Base-by-base conservation (phyloP, 169 alveolate species). In the Perkinsus olseni region DNA sequence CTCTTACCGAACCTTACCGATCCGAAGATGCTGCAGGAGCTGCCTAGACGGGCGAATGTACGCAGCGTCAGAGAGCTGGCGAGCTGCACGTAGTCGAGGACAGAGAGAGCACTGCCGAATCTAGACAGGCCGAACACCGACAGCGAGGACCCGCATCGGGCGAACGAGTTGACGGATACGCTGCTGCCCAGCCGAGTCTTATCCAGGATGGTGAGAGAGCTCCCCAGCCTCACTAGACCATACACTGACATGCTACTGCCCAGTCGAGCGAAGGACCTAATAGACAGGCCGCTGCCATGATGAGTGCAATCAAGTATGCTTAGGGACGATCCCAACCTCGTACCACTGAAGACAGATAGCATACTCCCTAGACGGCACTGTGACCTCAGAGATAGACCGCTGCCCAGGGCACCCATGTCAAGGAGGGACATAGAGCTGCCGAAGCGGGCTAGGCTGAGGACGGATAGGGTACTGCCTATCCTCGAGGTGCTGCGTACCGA, bases 201-300 rank as follows among this genome's bases (percentile, higher is more conserved):
- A 31, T 90, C 92, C 28, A 90, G 38, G n/a, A 13, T 24, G 92
- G 39, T 36, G 20, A 38, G 6, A 90, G 31, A 24, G 92, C 92
- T 90, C n/a, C 93, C 93, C 17, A 62, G 93, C 51, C 95, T 39
- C 39, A 92, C 91, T 93, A 92, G 38, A 1, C 95, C 95, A 34
- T 92, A 93, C 17, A 45, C 62, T 45, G 62, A 45, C 62, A 45
- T 45, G 62, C 24, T 45, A 45, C 34, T 24, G 51, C 92, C 95
- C 74, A 92, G 20, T n/a, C 93, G 91, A 45, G 45, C 93, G 28
- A 13, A 37, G 0, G 92, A 62, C n/a, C 94, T 93, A 48, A 92
- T 34, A 39, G 92, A 82, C 93, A 51, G 38, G 11, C 45, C 38
- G 31, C 74, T 39, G 39, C 92, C 95, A 20, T 38, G 48, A 74